Conservation (phyloP, 306 rosid genomes). For the Hippophae tibetana region DNA sequence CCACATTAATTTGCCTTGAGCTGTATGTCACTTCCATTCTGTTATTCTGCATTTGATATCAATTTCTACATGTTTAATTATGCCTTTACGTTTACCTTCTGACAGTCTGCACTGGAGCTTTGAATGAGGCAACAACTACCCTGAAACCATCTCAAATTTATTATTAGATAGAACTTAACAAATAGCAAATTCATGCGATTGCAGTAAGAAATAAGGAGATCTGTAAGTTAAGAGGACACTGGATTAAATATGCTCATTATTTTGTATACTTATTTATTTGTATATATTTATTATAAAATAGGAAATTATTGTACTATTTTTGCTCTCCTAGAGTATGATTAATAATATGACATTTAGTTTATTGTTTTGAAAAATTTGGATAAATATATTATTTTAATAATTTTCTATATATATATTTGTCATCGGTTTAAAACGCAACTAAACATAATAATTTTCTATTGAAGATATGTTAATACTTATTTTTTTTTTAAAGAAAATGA, state of each 20-base stretch:
- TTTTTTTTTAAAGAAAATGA: too few relatives aligned
- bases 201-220: constrained; percentile 2
- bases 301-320: background rate
- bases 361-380: too few relatives aligned
- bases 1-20: background rate
- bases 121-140: constrained; percentile 29
- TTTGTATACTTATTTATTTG: background rate
- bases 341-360: too few relatives aligned
- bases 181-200: background rate
- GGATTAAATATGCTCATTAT: background rate
- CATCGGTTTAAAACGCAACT: too few relatives aligned
- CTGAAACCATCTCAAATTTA: constrained; percentile 6
- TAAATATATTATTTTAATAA: too few relatives aligned
- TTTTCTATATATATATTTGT: too few relatives aligned
- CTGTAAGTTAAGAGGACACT: constrained; percentile 5
- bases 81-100: constrained; percentile 13
- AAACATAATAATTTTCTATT: too few relatives aligned
- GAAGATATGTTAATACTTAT: too few relatives aligned
- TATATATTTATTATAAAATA: background rate
- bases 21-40: background rate
- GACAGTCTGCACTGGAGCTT: constrained; percentile 51
- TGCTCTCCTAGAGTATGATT: background rate
- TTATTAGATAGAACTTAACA: constrained; percentile 5
- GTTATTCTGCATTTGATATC: background rate
- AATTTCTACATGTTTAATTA: background rate